A percentile compares a stretch with the other conserved stretches of the same genome.
These are phyloP conservation scores for Nepenthes gracilis DNA, from an alignment of 148 eudicot species.

Conservation along the genomic window DNA sequence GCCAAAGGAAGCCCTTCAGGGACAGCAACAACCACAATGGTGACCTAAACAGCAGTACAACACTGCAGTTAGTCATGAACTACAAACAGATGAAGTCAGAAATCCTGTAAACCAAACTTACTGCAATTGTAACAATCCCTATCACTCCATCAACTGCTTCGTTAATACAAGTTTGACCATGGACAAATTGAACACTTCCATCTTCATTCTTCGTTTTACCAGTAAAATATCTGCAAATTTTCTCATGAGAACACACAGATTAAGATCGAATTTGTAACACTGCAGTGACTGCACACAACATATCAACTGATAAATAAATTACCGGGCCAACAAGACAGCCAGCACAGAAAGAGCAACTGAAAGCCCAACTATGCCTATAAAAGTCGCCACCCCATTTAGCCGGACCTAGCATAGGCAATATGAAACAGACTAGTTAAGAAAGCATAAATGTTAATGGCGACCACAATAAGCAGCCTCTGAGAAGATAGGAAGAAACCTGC, in stretches of 20 bases:
- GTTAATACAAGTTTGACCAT: constrained; percentile 43
- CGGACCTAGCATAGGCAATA: constrained; percentile 41
- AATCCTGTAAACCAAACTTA: constrained; percentile 22
- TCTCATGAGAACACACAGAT: background rate
- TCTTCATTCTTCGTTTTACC: constrained; percentile 52
- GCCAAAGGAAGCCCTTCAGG: constrained; percentile 97
- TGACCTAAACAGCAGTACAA: constrained; percentile 39
- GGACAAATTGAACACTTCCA: constrained; percentile 53
- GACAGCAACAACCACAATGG: constrained; percentile 94
- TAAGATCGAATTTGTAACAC: background rate
- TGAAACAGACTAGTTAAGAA: background rate
- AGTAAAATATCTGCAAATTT: constrained; percentile 39
- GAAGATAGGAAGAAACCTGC: constrained; percentile 38
- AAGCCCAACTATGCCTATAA: constrained; percentile 83
- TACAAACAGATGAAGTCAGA: background rate
- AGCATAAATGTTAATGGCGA: background rate
- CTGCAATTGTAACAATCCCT: constrained; percentile 61
- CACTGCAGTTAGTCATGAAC: constrained; percentile 6
- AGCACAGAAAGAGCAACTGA: constrained; percentile 70
- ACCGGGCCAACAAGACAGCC: constrained; percentile 53
- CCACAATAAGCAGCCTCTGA: background rate
- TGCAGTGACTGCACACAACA: background rate
- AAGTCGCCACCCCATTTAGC: constrained; percentile 85
- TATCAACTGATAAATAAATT: constrained; percentile 4
- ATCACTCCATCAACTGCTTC: constrained; percentile 52